Base-by-base conservation (phyloP, 371 early-diverging fungal genomes). In the Paraphysoderma sedebokerense region DNA sequence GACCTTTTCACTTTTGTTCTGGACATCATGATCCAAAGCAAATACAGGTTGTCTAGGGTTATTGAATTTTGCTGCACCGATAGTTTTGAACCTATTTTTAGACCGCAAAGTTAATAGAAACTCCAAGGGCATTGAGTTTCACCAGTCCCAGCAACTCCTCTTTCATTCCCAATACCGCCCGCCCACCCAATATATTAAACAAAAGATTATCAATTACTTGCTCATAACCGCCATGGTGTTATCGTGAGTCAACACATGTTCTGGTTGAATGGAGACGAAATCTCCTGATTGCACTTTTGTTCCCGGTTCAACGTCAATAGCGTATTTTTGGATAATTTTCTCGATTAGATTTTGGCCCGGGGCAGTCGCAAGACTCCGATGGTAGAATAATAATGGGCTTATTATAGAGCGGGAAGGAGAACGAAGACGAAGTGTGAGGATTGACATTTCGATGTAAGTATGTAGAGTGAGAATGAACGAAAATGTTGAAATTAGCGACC, bases 21-120 rank as follows among this genome's bases (percentile, higher is more conserved):
- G 96, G 26, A 95, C 88, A 62, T 95, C 91, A 57, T 95, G 96
- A 63, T 95, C 96, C 30, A 92, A 68, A 8, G 96, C 87, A 65
- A 88, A 92, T 13, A 95, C 90, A 2, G 85, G 78, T 58, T 92
- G 92, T n/a, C 56, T 59, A 23, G 85, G 78, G 57, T 83, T 67
- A 39, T 73, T 64, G 52, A 93, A 73, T 47, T 68, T 67, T 31
- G 79, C 72, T 1, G 89, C 88, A 8, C 90, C 92, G 50, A 93
- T 90, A 44, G 81, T 77, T 50, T 74, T 74, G 68, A 90, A 91
- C 55, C 87, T 90, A 56, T 51, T 52, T 5, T n/a, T n/a, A n/a
- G n/a, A n/a, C n/a, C 15, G 9, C 33, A 12, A 4, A 50, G 34
- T 17, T 37, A 31, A 22, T 5, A 6, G 7, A 24, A 47, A 26